Base-by-base conservation (phyloP, 139 green algal species). In the Desmodesmus armatus region DNA sequence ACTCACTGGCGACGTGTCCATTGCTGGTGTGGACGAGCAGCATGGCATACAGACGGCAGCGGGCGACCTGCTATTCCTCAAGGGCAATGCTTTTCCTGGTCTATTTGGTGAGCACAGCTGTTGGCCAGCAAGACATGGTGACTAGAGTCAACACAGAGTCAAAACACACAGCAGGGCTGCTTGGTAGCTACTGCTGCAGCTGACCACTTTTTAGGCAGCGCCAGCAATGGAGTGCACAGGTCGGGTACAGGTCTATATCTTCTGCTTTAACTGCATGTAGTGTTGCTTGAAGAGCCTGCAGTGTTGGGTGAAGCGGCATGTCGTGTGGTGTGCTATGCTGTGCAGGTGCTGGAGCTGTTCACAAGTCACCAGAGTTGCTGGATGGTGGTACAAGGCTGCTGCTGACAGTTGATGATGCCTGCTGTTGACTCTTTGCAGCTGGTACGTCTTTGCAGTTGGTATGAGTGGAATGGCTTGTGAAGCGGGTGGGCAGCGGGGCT, bases 1-100 rank as follows among this genome's bases (percentile, higher is more conserved):
- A 40, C 58, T 47, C 23, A 73, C 51, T 15, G 65, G 47, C 3
- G 69, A 63, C 37, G 66, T 75, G 3, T 81, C 83, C 33, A 85
- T 92, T n/a, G 62, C 11, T 4, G 60, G n/a, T 6, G 85, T 81
- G 5, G 85, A 84, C 35, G 58, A 88, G 53, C 44, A 49, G 3
- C 40, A 84, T 31, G 78, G 85, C 9, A 23, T 58, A 25, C 85
- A 88, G 72, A 75, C 67, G 27, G 78, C 1, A 5, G 21, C 70
- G 2, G 85, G 77, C 3, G 85, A 91, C 76, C 31, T 89, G 76
- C 70, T 91, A 2, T 82, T 88, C 31, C 85, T 91, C 9, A 91
- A 91, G 71, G 85, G 88, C 3, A 81, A 91, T 63, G 15, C 55
- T 0, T 85, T 74, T 47, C 69, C 67, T 3, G 88, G 82, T n/a